phyloP scores from a whole-genome alignment of 108 stramenopile species.

The Skeletonema grethae region DNA sequence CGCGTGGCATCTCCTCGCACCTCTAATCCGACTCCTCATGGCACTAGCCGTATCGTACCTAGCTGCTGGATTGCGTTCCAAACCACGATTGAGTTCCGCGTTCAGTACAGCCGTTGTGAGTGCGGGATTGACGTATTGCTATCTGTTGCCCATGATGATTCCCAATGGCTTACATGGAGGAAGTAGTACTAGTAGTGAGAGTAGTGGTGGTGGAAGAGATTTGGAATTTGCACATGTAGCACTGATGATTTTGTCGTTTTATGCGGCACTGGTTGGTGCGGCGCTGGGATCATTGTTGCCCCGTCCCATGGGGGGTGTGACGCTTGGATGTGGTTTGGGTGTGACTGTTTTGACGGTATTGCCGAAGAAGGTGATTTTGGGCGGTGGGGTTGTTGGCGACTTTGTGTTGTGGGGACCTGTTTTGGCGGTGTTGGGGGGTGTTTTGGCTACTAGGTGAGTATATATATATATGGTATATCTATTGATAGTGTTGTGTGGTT shows the following conservation, averaged over 20 bases:
- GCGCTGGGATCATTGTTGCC: constrained; percentile 72
- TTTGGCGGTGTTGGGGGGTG: constrained; percentile 17
- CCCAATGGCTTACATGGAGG: too few relatives aligned
- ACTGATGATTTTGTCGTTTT: constrained; percentile 49
- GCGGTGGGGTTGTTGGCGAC: background rate
- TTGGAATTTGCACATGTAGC: constrained; percentile 65
- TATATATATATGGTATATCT: too few relatives aligned
- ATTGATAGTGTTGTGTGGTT: too few relatives aligned
- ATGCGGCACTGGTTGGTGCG: constrained; percentile 62
- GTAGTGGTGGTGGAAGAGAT: background rate
- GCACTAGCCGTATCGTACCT: background rate
- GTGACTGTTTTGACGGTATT: constrained; percentile 6
- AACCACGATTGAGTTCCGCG: background rate
- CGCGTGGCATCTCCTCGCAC: background rate
- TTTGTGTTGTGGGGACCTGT: constrained; percentile 5
- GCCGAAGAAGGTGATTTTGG: background rate
- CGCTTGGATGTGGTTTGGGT: constrained; percentile 52
- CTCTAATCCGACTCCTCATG: background rate
- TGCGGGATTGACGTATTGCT: background rate
- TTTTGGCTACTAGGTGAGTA: constrained; percentile 31
- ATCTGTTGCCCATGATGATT: background rate
- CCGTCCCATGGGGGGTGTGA: constrained; percentile 56
- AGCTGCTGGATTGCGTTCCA: background rate
- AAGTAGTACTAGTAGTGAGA: too few relatives aligned
- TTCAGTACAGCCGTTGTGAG: background rate